Percentiles rank a stretch among this genome's conserved stretches.
Conservation (phyloP, 148 eudicot genomes). For the Polygonum maritimum region DNA sequence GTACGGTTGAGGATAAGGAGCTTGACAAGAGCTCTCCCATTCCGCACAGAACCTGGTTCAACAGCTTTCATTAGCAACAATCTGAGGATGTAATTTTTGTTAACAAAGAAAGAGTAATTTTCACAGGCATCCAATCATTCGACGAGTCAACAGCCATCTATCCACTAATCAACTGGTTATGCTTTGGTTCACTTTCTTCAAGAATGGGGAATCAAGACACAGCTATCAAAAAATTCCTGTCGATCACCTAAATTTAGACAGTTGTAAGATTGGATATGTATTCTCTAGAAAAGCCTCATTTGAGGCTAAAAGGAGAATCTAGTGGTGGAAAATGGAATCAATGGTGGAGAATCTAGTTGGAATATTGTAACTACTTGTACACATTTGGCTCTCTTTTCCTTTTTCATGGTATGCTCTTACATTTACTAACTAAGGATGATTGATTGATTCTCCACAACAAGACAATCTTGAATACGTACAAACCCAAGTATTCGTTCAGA, state of each 20-base stretch:
- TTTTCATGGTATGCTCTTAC: neutral
- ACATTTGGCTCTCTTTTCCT: neutral
- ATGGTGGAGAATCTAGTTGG: neutral
- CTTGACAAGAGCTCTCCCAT: conserved; percentile 1
- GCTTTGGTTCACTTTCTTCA: neutral
- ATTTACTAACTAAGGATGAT: neutral
- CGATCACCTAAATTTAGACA: neutral
- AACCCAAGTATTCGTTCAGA: neutral
- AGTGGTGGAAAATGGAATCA: neutral
- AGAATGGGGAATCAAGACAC: neutral
- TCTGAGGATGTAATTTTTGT: neutral
- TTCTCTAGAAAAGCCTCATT: neutral
- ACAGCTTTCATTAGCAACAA: neutral
- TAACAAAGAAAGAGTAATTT: neutral
- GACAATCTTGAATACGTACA: neutral
- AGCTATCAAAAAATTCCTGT: neutral
- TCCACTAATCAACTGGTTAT: neutral
- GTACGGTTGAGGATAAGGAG: neutral
- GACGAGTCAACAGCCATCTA: neutral
- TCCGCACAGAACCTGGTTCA: conserved; percentile 5
- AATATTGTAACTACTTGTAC: neutral
- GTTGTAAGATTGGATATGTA: neutral
- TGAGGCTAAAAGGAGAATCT: neutral
- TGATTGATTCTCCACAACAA: neutral
- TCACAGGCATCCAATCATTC: neutral